Evolutionary conservation across 1,139 yeast genomes (phyloP).

Genomic region (Diutina pseudorugosa): DNA sequence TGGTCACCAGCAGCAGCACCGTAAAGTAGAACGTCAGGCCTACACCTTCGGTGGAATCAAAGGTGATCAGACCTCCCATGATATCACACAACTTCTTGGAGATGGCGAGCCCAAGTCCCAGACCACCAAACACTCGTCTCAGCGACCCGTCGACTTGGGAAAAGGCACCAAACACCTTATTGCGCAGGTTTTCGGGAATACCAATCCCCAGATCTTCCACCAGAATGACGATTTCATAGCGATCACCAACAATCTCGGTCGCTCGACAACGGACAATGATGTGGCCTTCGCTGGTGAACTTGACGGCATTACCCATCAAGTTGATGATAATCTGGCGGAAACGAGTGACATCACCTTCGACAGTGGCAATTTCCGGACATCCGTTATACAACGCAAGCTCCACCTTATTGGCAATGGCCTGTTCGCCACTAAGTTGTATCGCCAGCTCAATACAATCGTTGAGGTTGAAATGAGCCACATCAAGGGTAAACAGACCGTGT

Average conservation of each 20-base stretch:
- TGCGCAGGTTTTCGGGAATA: constrained; percentile 35
- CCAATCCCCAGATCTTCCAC: constrained; percentile 55
- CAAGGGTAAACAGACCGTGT: constrained; percentile 39
- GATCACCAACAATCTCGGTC: constrained; percentile 15
- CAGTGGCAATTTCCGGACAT: constrained; percentile 28
- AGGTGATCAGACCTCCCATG: constrained; percentile 45
- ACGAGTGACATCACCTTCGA: constrained; percentile 40
- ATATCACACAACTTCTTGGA: constrained; percentile 44
- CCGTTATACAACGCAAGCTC: constrained; percentile 37
- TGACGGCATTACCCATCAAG: constrained; percentile 45
- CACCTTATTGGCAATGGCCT: constrained; percentile 32
- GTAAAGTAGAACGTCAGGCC: constrained; percentile 41
- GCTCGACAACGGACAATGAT: constrained; percentile 30
- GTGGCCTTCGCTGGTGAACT: constrained; percentile 39
- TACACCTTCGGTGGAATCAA: constrained; percentile 37
- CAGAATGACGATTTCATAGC: constrained; percentile 30
- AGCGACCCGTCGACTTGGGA: constrained; percentile 53
- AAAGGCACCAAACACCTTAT: constrained; percentile 45
- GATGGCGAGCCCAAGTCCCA: constrained; percentile 50
- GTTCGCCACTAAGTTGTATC: constrained; percentile 40
- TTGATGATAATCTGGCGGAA: constrained; percentile 44
- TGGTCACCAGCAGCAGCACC: constrained; percentile 10
- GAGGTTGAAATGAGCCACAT: constrained; percentile 35
- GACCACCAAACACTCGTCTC: constrained; percentile 44
- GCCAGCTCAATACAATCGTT: constrained; percentile 43